These are phyloP conservation scores for Raffaelea deltoideospora DNA, from an alignment of 2,329 filamentous ascomycete genomes.

Conservation along the genomic window DNA sequence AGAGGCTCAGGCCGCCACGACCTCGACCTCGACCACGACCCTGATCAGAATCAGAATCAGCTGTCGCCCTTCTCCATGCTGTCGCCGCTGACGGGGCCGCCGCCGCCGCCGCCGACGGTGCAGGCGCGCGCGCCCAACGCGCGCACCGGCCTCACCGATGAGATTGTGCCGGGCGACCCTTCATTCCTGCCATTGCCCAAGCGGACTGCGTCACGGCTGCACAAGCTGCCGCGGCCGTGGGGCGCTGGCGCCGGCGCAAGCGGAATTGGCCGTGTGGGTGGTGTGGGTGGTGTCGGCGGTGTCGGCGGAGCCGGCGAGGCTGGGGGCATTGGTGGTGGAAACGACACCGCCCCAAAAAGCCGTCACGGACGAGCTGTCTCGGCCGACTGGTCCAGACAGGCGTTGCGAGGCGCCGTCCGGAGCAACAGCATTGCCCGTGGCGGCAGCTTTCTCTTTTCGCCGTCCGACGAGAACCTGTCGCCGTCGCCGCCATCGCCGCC, in stretches of 20 bases:
- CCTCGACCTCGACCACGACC: constrained; percentile 8
- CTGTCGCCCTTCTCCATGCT: constrained; percentile 8
- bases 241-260: background rate
- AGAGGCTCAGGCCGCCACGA: constrained; percentile 5
- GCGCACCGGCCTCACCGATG: constrained; percentile 46
- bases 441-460: constrained; percentile 17
- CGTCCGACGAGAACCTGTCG: constrained; percentile 18
- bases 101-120: constrained; percentile 29
- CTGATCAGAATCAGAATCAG: background rate
- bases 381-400: constrained; percentile 25
- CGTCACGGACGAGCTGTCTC: background rate
- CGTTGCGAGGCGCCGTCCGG: constrained; percentile 30
- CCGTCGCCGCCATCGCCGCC: constrained; percentile 9
- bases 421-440: constrained; percentile 31
- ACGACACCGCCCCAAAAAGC: background rate
- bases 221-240: constrained; percentile 26
- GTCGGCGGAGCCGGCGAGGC: background rate
- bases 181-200: constrained; percentile 40
- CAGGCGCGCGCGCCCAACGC: constrained; percentile 46
- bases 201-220: constrained; percentile 36
- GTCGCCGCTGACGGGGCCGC: constrained; percentile 13
- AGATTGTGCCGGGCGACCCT: constrained; percentile 42
- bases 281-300: background rate
- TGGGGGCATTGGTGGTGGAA: no score
- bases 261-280: background rate